Evolutionary conservation across 768 basidiomycete genomes (phyloP).

Genomic region (Baorangia bicolor): DNA sequence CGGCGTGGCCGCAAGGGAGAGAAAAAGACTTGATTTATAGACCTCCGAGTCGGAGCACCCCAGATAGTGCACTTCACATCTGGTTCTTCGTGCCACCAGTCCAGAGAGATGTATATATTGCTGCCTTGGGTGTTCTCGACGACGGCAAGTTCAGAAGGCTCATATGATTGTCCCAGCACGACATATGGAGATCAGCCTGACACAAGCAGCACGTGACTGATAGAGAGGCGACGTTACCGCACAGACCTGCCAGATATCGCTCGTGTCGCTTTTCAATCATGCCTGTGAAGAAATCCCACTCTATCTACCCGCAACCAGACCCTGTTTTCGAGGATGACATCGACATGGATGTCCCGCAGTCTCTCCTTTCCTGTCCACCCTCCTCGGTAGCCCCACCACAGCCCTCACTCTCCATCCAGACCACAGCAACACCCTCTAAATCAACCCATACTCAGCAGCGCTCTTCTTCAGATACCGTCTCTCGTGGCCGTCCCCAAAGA

Average conservation of each 20-base stretch:
- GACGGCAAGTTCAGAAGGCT: neutral
- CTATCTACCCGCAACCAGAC: slow-evolving; percentile 21
- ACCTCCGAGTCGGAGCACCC: neutral
- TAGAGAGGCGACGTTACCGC: neutral
- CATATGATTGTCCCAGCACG: too few species aligned
- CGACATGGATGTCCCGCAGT: slow-evolving; percentile 28
- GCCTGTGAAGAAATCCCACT: slow-evolving; percentile 22
- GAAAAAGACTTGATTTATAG: neutral
- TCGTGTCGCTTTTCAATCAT: slow-evolving; percentile 22
- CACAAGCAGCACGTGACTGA: slow-evolving; percentile 15
- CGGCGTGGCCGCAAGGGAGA: neutral
- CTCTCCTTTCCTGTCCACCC: neutral
- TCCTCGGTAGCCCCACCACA: slow-evolving; percentile 4
- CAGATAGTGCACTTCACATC: slow-evolving; percentile 1
- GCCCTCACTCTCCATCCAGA: slow-evolving; percentile 13
- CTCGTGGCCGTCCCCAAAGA: slow-evolving; percentile 12
- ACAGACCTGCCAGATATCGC: slow-evolving; percentile 17
- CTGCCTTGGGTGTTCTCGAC: slow-evolving; percentile 6
- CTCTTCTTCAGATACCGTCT: slow-evolving; percentile 11
- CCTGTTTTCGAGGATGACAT: slow-evolving; percentile 37
- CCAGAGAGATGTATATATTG: slow-evolving; percentile 9
- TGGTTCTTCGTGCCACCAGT: neutral
- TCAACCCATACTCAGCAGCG: slow-evolving; percentile 18
- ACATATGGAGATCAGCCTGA: neutral
- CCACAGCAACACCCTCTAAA: slow-evolving; percentile 11